Conservation (phyloP, 805 yeast species). For the Kregervanrija fluxuum region DNA sequence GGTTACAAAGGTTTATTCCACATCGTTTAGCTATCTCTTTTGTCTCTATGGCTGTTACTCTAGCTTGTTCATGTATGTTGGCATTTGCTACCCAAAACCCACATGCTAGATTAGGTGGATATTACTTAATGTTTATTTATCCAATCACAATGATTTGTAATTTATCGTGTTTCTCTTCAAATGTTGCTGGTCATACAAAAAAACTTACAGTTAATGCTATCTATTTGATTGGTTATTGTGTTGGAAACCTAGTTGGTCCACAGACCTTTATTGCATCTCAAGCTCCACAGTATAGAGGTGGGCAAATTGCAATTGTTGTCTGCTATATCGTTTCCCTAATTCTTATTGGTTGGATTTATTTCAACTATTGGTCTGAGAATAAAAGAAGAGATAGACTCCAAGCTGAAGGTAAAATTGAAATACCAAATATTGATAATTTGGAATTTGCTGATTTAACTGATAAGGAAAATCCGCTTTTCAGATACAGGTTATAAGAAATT, state of each 20-base stretch:
- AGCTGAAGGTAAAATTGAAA: constrained; percentile 7
- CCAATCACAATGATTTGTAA: constrained; percentile 24
- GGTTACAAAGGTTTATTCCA: constrained; percentile 17
- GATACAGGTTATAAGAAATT: constrained; percentile 10
- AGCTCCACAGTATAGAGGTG: constrained; percentile 54
- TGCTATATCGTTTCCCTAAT: constrained; percentile 19
- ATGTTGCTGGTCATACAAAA: constrained; percentile 73
- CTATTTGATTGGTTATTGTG: constrained; percentile 56
- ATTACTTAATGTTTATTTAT: constrained; percentile 20
- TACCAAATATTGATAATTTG: constrained; percentile 9
- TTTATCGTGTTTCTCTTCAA: constrained; percentile 33
- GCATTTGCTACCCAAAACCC: constrained; percentile 16
- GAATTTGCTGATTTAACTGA: constrained; percentile 19
- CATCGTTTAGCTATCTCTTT: constrained; percentile 19
- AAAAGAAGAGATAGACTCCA: constrained; percentile 8
- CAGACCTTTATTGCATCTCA: constrained; percentile 53
- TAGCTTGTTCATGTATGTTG: constrained; percentile 11
- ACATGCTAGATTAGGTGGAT: constrained; percentile 22
- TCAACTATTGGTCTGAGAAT: constrained; percentile 14
- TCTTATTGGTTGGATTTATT: constrained; percentile 11
- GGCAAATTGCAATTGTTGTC: constrained; percentile 38
- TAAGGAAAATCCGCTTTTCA: constrained; percentile 13
- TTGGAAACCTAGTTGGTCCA: constrained; percentile 68
- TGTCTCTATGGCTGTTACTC: constrained; percentile 10
- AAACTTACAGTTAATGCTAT: constrained; percentile 53